Conservation (phyloP, 345 rosid species). For the sweet orange (Citrus sinensis) region DNA sequence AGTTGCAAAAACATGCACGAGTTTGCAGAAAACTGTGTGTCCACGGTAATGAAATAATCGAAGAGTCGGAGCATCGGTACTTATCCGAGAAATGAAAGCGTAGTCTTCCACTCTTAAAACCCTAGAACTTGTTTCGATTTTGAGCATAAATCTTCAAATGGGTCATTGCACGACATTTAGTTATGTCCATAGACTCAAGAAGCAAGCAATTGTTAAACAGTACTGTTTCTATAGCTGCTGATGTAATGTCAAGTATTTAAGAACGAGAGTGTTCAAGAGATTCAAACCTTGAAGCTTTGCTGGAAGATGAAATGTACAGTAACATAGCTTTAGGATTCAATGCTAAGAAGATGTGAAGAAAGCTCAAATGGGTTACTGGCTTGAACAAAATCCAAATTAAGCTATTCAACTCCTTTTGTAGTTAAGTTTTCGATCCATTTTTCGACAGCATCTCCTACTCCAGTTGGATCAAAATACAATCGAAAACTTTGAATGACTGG, state of each 20-base stretch:
- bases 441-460: not conserved
- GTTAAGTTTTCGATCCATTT: slow-evolving; percentile 14
- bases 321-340: not conserved
- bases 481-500: not conserved
- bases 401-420: slow-evolving; percentile 26
- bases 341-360: not conserved
- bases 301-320: not conserved
- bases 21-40: not conserved
- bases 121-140: not conserved
- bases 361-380: not conserved
- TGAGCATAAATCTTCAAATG: not conserved
- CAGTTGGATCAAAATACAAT: slow-evolving; percentile 4
- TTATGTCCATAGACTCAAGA: slow-evolving; percentile 14
- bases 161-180: not conserved
- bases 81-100: not conserved
- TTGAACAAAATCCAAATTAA: slow-evolving; percentile 20
- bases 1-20: not conserved
- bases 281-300: not conserved
- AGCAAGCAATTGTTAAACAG: not conserved
- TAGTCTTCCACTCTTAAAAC: slow-evolving; percentile 14
- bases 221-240: not conserved
- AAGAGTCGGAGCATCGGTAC: not conserved
- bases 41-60: slow-evolving; percentile 1
- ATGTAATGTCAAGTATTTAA: not conserved
- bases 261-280: slow-evolving; percentile 4